Base-by-base conservation (phyloP, 768 basidiomycete genomes). In the Filobasidium wieringae region DNA sequence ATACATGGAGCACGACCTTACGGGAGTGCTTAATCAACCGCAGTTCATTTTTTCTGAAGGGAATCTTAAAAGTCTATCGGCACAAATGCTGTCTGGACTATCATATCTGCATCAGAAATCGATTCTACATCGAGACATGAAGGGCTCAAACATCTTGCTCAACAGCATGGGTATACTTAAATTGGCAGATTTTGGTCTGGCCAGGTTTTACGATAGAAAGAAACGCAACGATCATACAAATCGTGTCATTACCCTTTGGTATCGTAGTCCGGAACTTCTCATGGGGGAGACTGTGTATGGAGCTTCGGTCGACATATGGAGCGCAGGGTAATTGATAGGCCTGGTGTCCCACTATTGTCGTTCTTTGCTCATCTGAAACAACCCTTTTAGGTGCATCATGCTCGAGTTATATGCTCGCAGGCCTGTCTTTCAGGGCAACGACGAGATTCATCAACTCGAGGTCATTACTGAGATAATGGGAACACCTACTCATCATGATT, bases 241-340 rank as follows among this genome's bases (percentile, higher is more conserved):
- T 72, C 81, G 95, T 31, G 95, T 99, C 51, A 97, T 99, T 64
- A 99, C 95, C 0, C 80, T 95, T 50, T 97, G 95, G 95, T 99
- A 99, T 74, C 81, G 95, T 57, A 88, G 91, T 4, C 95, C 93
- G 9, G 95, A 99, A 68, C 78, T 99, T 22, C 76, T 99, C 37
- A 84, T 96, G 66, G 95, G 95, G 29, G 88, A 91, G 30, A 99
- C 95, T 0, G 82, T 90, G 12, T 99, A 99, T 75, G 92, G 90
- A 2, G 85, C 91, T 5, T 92, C 93, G 68, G 93, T 99, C 24
- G 95, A 99, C 68, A 95, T 97, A 85, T 99, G 95, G 95, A 93
- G 90, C 72, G 95, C 95, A 39, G 95, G 95, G 90, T 93, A 75
- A 64, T 80, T 75, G 14, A 31, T 37, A 12, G 33, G 32, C 51